Evolutionary conservation across 1,284 basidiomycete species (phyloP), one percentile per base, ranked within the genome.

Genomic region (Moesziomyces sp.): DNA sequence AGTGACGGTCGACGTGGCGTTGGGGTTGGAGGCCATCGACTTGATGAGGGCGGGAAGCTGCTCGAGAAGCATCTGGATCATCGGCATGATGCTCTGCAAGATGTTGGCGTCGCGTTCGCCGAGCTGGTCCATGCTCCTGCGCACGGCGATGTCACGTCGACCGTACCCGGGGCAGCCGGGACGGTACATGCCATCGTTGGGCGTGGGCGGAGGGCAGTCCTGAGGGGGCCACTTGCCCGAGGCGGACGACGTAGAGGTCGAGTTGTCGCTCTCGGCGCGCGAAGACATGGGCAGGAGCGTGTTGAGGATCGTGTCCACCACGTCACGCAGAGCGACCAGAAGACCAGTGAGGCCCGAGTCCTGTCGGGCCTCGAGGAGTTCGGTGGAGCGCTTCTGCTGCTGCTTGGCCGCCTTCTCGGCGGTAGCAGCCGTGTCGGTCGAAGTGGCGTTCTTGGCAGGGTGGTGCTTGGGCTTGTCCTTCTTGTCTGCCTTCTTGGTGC

Each of bases 101-200:
- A 65, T 58, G 55, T 59, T 58, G 52, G 71, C 60, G 35, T 76
- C 66, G 0, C 71, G 68, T 52, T 68, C 67, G 26, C 59, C 56
- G 44, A 69, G 71, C 9, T 40, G 44, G 13, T 60, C 33, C 54
- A 69, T 58, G 61, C 65, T 65, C 5, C 71, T 28, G 13, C 70
- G 61, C 35, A 63, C 42, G 33, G 59, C 60, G 18, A 77, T 43
- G 38, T 74, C 71, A 43, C 77, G 71, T 13, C 69, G 63, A 33
- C 76, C 77, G 62, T 79, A 79, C 10, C 77, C 77, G 19, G 75
- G 76, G 63, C 77, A 79, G 16, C 68, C 68, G 19, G 77, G 73
- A 7, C 75, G 58, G 67, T 77, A 79, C 72, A 70, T 69, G 30
- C 77, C 77, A 46, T 77, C 73, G 51, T 79, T 79, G 44, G 63